Percentiles rank a stretch among this genome's conserved stretches.
These are phyloP conservation scores for Actinomortierella ambigua DNA, from an alignment of 371 early-diverging fungal genomes.

Conservation along the genomic window DNA sequence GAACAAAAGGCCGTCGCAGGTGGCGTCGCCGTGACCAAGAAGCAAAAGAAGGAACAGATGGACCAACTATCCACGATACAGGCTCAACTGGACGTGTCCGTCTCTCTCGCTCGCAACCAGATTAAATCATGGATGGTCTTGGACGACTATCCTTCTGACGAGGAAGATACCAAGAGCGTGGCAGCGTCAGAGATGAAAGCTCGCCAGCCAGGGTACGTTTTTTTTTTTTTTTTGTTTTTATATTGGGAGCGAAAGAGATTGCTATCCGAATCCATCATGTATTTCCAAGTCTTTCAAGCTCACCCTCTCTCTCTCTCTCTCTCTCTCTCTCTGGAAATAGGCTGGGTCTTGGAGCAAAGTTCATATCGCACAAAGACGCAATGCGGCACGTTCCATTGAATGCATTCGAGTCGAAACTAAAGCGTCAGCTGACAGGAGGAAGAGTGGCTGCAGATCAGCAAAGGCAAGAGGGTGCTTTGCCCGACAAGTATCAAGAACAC, in stretches of 20 bases:
- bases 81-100: conserved; percentile 45
- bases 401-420: conserved; percentile 43
- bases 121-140: conserved; percentile 39
- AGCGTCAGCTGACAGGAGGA: conserved; percentile 46
- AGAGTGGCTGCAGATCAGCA: conserved; percentile 44
- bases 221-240: too few species aligned
- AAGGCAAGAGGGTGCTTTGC: conserved; percentile 53
- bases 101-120: conserved; percentile 31
- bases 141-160: conserved; percentile 39
- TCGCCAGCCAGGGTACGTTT: conserved; percentile 35
- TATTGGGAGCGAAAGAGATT: too few species aligned
- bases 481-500: conserved; percentile 37
- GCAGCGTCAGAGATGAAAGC: conserved; percentile 25
- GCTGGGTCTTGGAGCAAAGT: conserved; percentile 65
- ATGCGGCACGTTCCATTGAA: conserved; percentile 50
- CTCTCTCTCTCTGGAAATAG: too few species aligned
- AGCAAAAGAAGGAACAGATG: conserved; percentile 42
- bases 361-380: conserved; percentile 60
- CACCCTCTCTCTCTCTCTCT: too few species aligned
- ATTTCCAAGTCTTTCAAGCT: neutral
- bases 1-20: too few species aligned
- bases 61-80: conserved; percentile 28
- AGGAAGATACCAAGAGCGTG: conserved; percentile 12
- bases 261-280: neutral
- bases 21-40: conserved; percentile 20